Evolutionary conservation across 192 early-diverging fungal species (phyloP), one percentile per base, ranked within the genome.

Genomic region (Pecoramyces ruminantium): DNA sequence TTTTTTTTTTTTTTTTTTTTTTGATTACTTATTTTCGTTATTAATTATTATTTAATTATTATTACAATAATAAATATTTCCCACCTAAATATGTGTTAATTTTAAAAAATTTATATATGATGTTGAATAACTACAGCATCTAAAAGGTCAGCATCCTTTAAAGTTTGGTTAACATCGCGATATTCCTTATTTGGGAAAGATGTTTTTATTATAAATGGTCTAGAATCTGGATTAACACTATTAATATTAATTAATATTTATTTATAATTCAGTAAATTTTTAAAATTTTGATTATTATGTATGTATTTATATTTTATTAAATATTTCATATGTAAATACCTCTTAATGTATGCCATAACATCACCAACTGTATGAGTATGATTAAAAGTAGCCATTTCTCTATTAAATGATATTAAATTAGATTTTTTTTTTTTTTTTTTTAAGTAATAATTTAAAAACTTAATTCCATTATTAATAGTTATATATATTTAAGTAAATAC

Each of bases 331-430:
- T n/a, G 30, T 17, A 4, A 28, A 83, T 92, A 93, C 82, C 88
- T 86, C 79, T 92, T 87, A 79, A 98, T 91, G 79, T 90, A 95
- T 29, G 86, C 85, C 13, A 94, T 89, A 30, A 98, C 83, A 79
- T 97, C 97, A 30, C 89, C 93, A 78, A 99, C 84, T 0, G 95
- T 97, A 81, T 97, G 95, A 18, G 93, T 92, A 78, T 95, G 95
- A 83, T 99, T 99, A 80, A 94, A 92, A 79, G 91, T 92, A n/a
- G 90, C 92, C n/a, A 97, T 90, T 87, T 96, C 83, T 80, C 95
- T 88, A 80, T 51, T 78, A 77, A n/a, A n/a, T n/a, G n/a, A n/a
- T n/a, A n/a, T n/a, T n/a, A n/a, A n/a, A n/a, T n/a, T n/a, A n/a
- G n/a, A n/a, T n/a, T n/a, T n/a, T n/a, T n/a, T n/a, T n/a, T n/a